Evolutionary conservation across 305 asterid species (phyloP).

Genomic region (Fraxinus angustifolia): DNA sequence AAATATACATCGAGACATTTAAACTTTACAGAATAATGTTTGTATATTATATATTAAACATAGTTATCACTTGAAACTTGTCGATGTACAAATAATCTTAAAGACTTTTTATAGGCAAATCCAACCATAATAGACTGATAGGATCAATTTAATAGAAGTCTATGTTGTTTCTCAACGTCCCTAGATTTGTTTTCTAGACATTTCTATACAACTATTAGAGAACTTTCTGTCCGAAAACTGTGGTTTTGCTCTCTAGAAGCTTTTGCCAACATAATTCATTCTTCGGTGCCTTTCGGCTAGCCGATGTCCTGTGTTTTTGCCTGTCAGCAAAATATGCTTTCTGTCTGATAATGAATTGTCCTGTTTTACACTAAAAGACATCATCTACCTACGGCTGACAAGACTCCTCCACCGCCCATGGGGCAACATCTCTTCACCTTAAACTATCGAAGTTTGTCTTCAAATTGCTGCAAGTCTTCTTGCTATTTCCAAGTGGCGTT

Average conservation of each 20-base stretch:
- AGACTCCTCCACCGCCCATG: neutral
- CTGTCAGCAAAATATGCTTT: neutral
- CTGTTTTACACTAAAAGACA: neutral
- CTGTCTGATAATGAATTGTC: neutral
- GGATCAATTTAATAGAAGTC: neutral
- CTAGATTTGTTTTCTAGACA: neutral
- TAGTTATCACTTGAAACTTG: neutral
- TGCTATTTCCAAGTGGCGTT: neutral
- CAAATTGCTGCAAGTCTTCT: neutral
- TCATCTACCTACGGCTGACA: neutral
- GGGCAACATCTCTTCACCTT: neutral
- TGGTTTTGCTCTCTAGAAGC: neutral
- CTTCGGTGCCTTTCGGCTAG: neutral
- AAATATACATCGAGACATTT: no score
- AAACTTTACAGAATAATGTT: neutral
- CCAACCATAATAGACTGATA: neutral
- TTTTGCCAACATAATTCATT: neutral
- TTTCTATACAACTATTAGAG: neutral
- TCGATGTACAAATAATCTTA: neutral
- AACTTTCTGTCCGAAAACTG: neutral
- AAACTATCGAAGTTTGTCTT: neutral
- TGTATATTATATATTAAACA: neutral
- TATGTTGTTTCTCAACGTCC: neutral
- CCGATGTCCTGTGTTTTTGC: neutral
- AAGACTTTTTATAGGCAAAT: neutral